Conservation (phyloP, 306 rosid genomes). For the Fragaria nilgerrensis region DNA sequence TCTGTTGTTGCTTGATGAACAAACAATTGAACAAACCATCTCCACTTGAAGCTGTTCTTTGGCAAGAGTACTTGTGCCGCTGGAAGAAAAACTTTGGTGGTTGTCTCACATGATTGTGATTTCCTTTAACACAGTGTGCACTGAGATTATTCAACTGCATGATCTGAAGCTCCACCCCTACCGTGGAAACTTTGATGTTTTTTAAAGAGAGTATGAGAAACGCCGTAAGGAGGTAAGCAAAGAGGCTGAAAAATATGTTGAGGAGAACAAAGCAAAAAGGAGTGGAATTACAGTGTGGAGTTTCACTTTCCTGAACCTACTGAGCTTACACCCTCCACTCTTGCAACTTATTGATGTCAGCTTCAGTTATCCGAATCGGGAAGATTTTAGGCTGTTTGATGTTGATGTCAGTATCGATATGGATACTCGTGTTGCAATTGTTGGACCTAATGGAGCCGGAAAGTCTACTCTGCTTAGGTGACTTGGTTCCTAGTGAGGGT, state of each 20-base stretch:
- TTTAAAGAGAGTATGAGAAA: constrained; percentile 49
- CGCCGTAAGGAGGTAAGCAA: constrained; percentile 73
- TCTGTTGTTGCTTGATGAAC: constrained; percentile 8
- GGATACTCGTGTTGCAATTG: constrained; percentile 69
- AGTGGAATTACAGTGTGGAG: constrained; percentile 40
- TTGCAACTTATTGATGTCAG: constrained; percentile 67
- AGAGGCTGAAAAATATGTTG: constrained; percentile 55
- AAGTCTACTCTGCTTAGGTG: constrained; percentile 62
- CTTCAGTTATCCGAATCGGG: constrained; percentile 62
- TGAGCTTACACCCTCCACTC: constrained; percentile 63
- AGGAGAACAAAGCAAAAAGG: constrained; percentile 57
- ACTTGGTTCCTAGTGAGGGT: constrained; percentile 59
- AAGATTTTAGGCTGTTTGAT: constrained; percentile 54
- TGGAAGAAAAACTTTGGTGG: neutral
- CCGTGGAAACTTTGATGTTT: constrained; percentile 56
- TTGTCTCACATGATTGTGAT: neutral
- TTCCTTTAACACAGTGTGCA: constrained; percentile 3
- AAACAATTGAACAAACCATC: neutral
- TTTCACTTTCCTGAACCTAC: constrained; percentile 63
- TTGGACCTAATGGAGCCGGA: constrained; percentile 66
- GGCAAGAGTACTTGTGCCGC: constrained; percentile 8
- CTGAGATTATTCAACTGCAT: neutral
- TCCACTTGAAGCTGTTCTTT: neutral
- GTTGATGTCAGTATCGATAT: constrained; percentile 60
- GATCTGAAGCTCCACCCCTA: constrained; percentile 22